A percentile compares a stretch with the other conserved stretches of the same genome.
Conservation (phyloP, 1,284 basidiomycete species). For the Psilocybe mexicana region DNA sequence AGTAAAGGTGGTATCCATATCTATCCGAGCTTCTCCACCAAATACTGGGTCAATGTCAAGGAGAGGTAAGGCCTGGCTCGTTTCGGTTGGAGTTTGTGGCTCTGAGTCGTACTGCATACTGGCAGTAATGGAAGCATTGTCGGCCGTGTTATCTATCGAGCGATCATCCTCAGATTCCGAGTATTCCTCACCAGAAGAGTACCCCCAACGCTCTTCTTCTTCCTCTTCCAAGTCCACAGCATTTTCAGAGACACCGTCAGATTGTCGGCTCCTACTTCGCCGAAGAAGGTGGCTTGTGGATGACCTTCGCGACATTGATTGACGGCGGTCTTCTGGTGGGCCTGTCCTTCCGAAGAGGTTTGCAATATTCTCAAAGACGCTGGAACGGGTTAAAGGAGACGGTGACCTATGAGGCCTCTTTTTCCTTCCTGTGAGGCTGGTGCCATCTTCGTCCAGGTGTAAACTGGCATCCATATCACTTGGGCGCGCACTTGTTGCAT, state of each 20-base stretch:
- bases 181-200: conserved; percentile 73
- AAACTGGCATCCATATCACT: conserved; percentile 29
- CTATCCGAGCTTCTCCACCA: conserved; percentile 77
- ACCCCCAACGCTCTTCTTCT: conserved; percentile 77
- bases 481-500: conserved; percentile 26
- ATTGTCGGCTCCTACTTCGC: conserved; percentile 49
- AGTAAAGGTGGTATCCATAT: conserved; percentile 67
- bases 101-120: conserved; percentile 72
- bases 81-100: conserved; percentile 46
- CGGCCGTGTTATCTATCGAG: conserved; percentile 32
- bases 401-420: conserved; percentile 32
- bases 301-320: conserved; percentile 58
- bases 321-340: conserved; percentile 43
- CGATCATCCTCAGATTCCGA: conserved; percentile 45
- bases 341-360: conserved; percentile 62
- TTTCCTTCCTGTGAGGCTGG: conserved; percentile 26
- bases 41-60: conserved; percentile 76
- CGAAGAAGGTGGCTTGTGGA: conserved; percentile 54
- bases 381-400: conserved; percentile 43
- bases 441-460: conserved; percentile 28
- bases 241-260: conserved; percentile 60
- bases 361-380: conserved; percentile 69
- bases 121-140: conserved; percentile 45
- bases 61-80: conserved; percentile 52
- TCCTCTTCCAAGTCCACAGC: conserved; percentile 55